Evolutionary conservation across 1,284 basidiomycete species (phyloP), one percentile per base, ranked within the genome.

Genomic region (Thecaphora frezii): DNA sequence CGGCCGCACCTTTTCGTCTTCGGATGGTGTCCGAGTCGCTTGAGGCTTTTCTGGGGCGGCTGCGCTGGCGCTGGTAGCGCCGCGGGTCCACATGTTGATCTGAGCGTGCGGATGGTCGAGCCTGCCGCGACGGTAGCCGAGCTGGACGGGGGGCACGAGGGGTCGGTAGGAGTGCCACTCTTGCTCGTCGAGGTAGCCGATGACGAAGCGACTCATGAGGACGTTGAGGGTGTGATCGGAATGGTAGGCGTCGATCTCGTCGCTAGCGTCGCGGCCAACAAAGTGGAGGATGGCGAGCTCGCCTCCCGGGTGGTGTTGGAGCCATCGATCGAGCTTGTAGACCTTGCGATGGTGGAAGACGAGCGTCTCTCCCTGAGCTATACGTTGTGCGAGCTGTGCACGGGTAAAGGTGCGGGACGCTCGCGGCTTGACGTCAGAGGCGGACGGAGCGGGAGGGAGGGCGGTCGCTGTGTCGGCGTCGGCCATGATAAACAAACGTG

Each of bases 161-260:
- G 93, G 89, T 36, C 81, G 80, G 90, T 92, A 97, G 30, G 57
- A 36, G 46, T 69, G 56, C 58, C 73, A 77, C 38, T 80, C 83
- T 12, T 81, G 80, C 37, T 84, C 76, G 52, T 87, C 84, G 19
- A 97, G 87, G 23, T 83, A 83, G 14, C 88, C 94, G 26, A 96
- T 83, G 44, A 86, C 85, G 79, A 89, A 97, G 28, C 84, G 83
- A 22, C 82, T 81, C 78, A 98, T 86, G 46, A 59, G 58, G 23
- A 82, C 81, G 49, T 86, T 81, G 25, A 84, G 71, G 40, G 91
- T 89, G 48, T 83, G 80, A 30, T 86, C 84, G 1, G 84, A 83
- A 79, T 99, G 94, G 81, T 92, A 97, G 13, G 91, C 94, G 63
- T 91, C 86, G 44, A 97, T 89, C 80, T 99, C 94, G 82, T 96